Evolutionary conservation across 257 asterid species (phyloP).

Genomic region (Striga asiatica): DNA sequence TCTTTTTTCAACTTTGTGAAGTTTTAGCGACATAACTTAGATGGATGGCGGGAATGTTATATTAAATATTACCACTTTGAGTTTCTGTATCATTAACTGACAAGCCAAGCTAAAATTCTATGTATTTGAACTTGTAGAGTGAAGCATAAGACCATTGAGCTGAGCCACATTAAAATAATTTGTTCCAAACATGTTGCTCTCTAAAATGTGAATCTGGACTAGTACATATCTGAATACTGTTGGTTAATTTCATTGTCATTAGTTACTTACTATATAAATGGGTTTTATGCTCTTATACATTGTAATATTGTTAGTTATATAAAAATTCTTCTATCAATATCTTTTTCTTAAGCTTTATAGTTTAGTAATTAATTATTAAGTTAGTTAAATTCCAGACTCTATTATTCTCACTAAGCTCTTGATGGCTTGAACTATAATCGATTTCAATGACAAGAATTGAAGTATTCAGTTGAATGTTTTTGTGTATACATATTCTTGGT

Average conservation of each 20-base stretch:
- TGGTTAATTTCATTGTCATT: too few relatives aligned
- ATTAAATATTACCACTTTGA: not conserved
- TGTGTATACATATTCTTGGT: not conserved
- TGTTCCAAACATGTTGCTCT: not conserved
- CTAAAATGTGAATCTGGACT: not conserved
- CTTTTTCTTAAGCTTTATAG: too few relatives aligned
- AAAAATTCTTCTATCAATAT: too few relatives aligned
- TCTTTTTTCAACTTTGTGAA: too few relatives aligned
- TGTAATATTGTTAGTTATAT: not conserved
- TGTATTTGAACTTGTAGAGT: not conserved
- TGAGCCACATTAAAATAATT: not conserved
- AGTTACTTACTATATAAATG: not conserved
- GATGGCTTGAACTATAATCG: not conserved
- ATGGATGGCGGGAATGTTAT: too few relatives aligned
- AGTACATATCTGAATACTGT: not conserved
- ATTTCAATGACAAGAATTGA: not conserved
- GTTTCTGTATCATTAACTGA: constrained; percentile 6
- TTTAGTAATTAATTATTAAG: too few relatives aligned
- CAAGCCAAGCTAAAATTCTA: not conserved
- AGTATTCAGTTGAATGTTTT: not conserved
- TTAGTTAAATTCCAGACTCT: not conserved
- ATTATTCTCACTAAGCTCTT: not conserved
- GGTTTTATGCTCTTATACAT: not conserved
- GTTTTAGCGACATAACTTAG: too few relatives aligned
- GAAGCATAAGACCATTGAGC: not conserved